Conservation (phyloP, 352 stramenopile genomes). For the Phytophthora meadii region DNA sequence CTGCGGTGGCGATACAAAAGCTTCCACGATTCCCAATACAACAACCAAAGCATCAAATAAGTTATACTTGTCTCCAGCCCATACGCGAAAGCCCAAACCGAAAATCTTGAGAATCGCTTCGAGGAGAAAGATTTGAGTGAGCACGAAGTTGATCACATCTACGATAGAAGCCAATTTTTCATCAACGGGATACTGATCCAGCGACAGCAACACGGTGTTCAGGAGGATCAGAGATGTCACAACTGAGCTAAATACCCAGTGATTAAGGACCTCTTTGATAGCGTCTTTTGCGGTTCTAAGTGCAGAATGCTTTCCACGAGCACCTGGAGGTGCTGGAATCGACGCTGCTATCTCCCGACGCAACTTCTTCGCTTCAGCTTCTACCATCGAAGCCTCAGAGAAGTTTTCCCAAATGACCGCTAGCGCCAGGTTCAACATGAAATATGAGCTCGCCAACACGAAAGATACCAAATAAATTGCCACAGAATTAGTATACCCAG, state of each 20-base stretch:
- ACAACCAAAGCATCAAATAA: conserved; percentile 80
- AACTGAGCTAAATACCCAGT: conserved; percentile 64
- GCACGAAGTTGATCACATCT: conserved; percentile 68
- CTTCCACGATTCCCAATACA: conserved; percentile 46
- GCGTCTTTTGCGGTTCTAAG: neutral
- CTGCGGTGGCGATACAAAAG: conserved; percentile 46
- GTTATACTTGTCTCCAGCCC: conserved; percentile 75
- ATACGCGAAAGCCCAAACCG: conserved; percentile 63
- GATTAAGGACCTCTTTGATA: conserved; percentile 39
- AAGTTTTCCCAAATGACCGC: conserved; percentile 92
- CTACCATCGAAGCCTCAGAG: conserved; percentile 60
- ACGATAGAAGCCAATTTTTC: conserved; percentile 41
- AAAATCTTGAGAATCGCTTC: conserved; percentile 77
- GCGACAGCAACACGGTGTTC: conserved; percentile 85
- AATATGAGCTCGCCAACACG: conserved; percentile 90
- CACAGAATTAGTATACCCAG: conserved; percentile 48
- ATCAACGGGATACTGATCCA: conserved; percentile 80
- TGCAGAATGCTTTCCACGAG: neutral
- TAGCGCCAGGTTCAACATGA: conserved; percentile 91
- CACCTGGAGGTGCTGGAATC: conserved; percentile 16
- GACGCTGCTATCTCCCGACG: conserved; percentile 30
- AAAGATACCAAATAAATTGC: conserved; percentile 90
- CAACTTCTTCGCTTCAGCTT: conserved; percentile 60
- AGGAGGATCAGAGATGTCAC: conserved; percentile 73
- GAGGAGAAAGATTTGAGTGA: conserved; percentile 57